Evolutionary conservation across 2,329 filamentous ascomycete genomes (phyloP).

Genomic region (Phymatotrichopsis omnivora): DNA sequence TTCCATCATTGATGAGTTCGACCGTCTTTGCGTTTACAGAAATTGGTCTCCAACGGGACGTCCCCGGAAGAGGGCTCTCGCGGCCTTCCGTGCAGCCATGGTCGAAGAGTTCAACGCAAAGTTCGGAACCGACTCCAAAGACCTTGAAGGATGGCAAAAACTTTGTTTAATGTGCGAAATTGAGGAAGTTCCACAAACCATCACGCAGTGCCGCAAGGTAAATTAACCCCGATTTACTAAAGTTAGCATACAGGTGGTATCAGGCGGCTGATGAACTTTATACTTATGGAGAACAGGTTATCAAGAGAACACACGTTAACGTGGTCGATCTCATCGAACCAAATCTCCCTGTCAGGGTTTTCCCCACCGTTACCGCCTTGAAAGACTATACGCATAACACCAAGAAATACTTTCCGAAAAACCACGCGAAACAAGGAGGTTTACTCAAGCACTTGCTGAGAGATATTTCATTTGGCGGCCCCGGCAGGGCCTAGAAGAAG

Average conservation of each 20-base stretch:
- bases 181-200: conserved; percentile 9
- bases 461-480: too few species aligned
- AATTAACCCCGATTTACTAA: neutral
- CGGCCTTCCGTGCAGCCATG: conserved; percentile 10
- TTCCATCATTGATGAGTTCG: conserved; percentile 10
- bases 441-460: conserved; percentile 13
- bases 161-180: conserved; percentile 13
- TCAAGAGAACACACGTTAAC: conserved; percentile 14
- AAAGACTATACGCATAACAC: conserved; percentile 4
- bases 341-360: neutral
- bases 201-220: conserved; percentile 16
- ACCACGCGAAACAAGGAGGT: conserved; percentile 2
- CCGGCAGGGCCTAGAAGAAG: too few species aligned
- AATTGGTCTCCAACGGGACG: conserved; percentile 7
- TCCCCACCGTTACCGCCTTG: neutral
- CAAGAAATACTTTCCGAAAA: conserved; percentile 8
- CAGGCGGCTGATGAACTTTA: neutral
- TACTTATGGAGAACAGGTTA: neutral
- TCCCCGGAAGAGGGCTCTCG: neutral
- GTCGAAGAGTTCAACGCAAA: conserved; percentile 15
- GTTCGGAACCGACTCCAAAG: conserved; percentile 11
- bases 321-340: conserved; percentile 14
- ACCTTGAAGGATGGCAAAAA: conserved; percentile 18
- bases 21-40: neutral
- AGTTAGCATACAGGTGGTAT: too few species aligned